Percentiles rank a stretch among this genome's conserved stretches.
Conservation (phyloP, 2,329 filamentous ascomycete genomes). For the Diaporthe sp. region DNA sequence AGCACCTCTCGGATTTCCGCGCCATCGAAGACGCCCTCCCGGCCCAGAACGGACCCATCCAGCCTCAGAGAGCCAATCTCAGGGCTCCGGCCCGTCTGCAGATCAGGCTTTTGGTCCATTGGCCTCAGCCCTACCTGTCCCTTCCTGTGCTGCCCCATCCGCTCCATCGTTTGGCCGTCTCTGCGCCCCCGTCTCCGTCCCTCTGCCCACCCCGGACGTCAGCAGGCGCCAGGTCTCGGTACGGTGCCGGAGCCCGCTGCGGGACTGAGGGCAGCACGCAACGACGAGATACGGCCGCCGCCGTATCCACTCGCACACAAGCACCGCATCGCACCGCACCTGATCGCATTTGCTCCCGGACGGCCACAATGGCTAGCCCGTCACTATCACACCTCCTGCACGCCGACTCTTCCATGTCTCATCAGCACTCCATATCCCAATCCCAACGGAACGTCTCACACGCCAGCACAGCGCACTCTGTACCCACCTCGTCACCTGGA, state of each 20-base stretch:
- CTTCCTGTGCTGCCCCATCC: background rate
- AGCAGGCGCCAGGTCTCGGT: conserved; percentile 15
- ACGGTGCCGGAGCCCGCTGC: conserved; percentile 3
- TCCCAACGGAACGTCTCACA: background rate
- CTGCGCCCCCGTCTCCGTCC: background rate
- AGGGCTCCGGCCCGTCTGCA: conserved; percentile 31
- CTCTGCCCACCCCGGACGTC: background rate
- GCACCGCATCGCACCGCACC: background rate
- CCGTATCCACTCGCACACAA: background rate
- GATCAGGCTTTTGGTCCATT: conserved; percentile 23
- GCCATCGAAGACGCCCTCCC: background rate
- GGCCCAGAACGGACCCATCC: background rate
- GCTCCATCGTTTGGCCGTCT: background rate
- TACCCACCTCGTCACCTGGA: conserved; percentile 5
- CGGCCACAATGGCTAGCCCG: conserved; percentile 34
- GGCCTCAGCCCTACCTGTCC: conserved; percentile 27
- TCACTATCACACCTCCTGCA: conserved; percentile 38
- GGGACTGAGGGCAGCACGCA: conserved; percentile 17
- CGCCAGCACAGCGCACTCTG: background rate
- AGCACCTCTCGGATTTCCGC: background rate
- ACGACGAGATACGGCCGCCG: background rate
- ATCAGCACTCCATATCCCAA: background rate
- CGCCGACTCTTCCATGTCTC: conserved; percentile 15
- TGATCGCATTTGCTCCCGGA: background rate
- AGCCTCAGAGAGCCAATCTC: conserved; percentile 12